These are phyloP conservation scores for Capronia americana DNA, from an alignment of 2,329 filamentous ascomycete genomes.

Conservation along the genomic window DNA sequence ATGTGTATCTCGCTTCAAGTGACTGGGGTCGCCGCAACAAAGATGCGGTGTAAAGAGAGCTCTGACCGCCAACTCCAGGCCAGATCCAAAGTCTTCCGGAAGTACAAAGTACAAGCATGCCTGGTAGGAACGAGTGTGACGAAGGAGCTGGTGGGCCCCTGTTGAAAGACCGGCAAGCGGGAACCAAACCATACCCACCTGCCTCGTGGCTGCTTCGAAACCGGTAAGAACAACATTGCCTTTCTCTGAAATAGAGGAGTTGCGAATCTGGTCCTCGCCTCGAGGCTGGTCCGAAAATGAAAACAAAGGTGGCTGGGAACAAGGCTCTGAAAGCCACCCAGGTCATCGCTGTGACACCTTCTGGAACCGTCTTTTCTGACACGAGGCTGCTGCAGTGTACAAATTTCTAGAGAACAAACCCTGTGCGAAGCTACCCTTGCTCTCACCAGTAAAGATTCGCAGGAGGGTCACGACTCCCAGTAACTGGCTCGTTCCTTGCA, in stretches of 20 bases:
- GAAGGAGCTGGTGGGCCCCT: background rate
- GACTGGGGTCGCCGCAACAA: background rate
- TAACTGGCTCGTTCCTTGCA: constrained; percentile 13
- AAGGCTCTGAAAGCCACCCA: constrained; percentile 13
- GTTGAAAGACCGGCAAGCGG: background rate
- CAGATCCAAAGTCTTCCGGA: background rate
- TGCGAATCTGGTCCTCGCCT: background rate
- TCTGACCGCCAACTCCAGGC: constrained; percentile 7
- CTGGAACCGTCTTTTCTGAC: constrained; percentile 3
- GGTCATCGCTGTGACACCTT: constrained; percentile 7
- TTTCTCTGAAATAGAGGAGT: background rate
- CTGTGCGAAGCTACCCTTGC: background rate
- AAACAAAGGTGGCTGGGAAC: constrained; percentile 16
- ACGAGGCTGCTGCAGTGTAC: constrained; percentile 10
- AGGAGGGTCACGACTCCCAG: background rate
- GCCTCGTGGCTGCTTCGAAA: constrained; percentile 9
- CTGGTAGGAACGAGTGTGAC: background rate
- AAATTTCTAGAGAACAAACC: background rate
- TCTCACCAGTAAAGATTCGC: background rate
- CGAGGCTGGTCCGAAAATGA: background rate
- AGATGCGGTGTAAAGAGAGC: constrained; percentile 13
- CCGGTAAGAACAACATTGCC: background rate
- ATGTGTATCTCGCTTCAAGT: background rate
- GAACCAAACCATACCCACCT: background rate
- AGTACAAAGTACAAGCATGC: background rate